Evolutionary conservation across 2,329 filamentous ascomycete species (phyloP).

Genomic region (Monosporascus cannonballus): DNA sequence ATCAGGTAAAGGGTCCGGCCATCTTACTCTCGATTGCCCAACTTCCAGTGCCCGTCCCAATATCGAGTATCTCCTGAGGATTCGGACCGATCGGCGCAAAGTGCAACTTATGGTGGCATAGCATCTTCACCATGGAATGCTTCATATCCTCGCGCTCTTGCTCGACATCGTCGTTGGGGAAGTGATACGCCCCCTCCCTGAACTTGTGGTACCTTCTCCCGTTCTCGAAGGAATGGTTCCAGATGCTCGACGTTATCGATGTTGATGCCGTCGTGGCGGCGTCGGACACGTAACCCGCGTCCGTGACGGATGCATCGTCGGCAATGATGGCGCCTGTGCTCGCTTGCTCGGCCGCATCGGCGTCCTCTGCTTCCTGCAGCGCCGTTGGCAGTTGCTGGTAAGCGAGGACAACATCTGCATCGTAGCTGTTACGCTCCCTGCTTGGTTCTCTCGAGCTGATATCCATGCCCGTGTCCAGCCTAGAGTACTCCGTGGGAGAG

Average conservation of each 20-base stretch:
- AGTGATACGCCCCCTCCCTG: constrained; percentile 31
- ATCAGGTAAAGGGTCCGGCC: background rate
- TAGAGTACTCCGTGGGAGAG: background rate
- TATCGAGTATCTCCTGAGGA: constrained; percentile 14
- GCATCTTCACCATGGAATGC: constrained; percentile 16
- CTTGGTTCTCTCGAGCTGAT: background rate
- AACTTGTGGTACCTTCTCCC: constrained; percentile 36
- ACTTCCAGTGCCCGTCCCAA: constrained; percentile 32
- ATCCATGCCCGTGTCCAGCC: background rate
- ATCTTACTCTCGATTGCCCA: constrained; percentile 22
- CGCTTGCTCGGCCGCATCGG: constrained; percentile 7
- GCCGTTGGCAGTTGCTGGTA: background rate
- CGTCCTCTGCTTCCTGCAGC: constrained; percentile 5
- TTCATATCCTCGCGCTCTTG: constrained; percentile 34
- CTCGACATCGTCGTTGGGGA: constrained; percentile 38
- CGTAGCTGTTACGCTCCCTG: background rate
- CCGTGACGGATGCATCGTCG: constrained; percentile 5
- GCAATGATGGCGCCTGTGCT: constrained; percentile 4
- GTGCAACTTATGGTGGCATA: constrained; percentile 21
- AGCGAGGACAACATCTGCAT: background rate
- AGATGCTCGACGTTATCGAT: constrained; percentile 29
- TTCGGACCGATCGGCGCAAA: constrained; percentile 15
- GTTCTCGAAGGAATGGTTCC: constrained; percentile 36
- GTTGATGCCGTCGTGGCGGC: constrained; percentile 15
- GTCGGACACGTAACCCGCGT: constrained; percentile 19